Evolutionary conservation across 768 basidiomycete species (phyloP), one percentile per base, ranked within the genome.

Genomic region (Multifurca ochricompacta): DNA sequence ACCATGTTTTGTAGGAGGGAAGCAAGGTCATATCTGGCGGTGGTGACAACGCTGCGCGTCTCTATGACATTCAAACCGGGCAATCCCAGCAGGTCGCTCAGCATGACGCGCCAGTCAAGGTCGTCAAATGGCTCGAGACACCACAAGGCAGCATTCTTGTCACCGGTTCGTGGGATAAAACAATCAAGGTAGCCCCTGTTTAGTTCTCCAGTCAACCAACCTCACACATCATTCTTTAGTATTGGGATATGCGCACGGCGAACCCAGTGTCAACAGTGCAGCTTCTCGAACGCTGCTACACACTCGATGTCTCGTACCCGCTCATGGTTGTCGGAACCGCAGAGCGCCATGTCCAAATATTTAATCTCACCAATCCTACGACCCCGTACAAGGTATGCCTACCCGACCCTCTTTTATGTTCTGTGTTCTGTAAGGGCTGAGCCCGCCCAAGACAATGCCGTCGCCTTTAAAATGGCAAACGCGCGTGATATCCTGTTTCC

Each of bases 161-260:
- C 11, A 97, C 95, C 1, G 96, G 93, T 9, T 92, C 91, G 49
- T 99, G 96, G 96, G 95, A 99, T 69, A 95, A 95, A 71, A 95
- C 91, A 1, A 70, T 98, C 66, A 95, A 93, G 77, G 94, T 93
- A 60, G 51, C 71, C 64, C 43, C 40, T 46, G 55, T 30, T 30
- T 47, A n/a, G 23, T 31, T 36, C 43, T 25, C 28, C 37, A 48
- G 21, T 25, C 19, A 6, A n/a, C 30, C 27, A n/a, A n/a, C 37
- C 42, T 44, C 34, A 27, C 19, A 28, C 51, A n/a, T 36, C 45
- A 58, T 43, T 48, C 25, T 6, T 25, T 62, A 96, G 91, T 97
- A 96, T 64, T 98, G 94, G 94, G 91, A 96, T 69, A 69, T 93
- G 57, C 81, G 91, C 30, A 75, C 80, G 2, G 69, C 84, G n/a